Evolutionary conservation across 192 early-diverging fungal genomes (phyloP), one percentile per base, ranked within the genome.

Genomic region (Gryganskiella cystojenkinii): DNA sequence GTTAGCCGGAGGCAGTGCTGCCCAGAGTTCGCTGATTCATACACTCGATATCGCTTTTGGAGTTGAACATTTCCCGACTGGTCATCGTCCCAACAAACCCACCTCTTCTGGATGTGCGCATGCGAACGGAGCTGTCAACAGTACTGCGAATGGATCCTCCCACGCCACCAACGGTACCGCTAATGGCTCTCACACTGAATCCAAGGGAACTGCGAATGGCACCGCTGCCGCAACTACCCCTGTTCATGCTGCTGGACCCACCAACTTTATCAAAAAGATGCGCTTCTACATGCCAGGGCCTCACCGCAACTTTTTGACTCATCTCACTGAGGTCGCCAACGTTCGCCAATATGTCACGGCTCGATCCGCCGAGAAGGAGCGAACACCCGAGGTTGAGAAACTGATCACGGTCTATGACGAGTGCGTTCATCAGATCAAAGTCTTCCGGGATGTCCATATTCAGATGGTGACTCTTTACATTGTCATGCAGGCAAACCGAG

Each of bases 381-480:
- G 55, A 46, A 61, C 33, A 33, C 31, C 17, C n/a, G 64, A 62
- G 50, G 67, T 55, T 14, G 33, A 46, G 64, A 70, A 83, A 3
- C 58, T 96, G 54, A 75, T 88, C n/a, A 64, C 85, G 33, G 84
- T 83, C 20, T 99, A 93, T 82, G 97, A 99, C 70, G 81, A 75
- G 14, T 94, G 93, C 78, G 82, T 97, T 14, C 86, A 87, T 40
- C 86, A 90, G 67, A 87, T 99, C 83, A 93, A 95, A 74, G 64
- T 83, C 11, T 99, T 99, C 86, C 79, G 97, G 11, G 94, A 95
- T 64, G 90, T 87, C 47, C 97, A 99, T 79, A 89, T 99, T 30
- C 94, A 97, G 76, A 92, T 99, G 53, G 95, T 96, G 14, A 91
- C 91, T 7, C 83, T 92, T 22, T 99, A 98, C 67, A 96, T 99